These are phyloP conservation scores for Gossypium laxum DNA, from an alignment of 441 rosid species.

Conservation along the genomic window DNA sequence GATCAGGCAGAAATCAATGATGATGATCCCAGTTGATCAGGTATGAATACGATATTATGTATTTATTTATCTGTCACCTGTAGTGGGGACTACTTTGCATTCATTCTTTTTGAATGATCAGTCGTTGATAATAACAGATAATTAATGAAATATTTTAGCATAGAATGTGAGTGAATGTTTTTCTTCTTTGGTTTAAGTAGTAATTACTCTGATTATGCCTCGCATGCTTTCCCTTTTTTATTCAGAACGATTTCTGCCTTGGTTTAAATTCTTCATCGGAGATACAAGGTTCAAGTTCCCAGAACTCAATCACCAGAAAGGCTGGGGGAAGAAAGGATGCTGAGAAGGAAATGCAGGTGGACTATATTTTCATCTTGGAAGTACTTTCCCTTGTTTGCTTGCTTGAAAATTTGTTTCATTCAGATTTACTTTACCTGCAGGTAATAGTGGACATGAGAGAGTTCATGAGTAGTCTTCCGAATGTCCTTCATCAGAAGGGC, in stretches of 20 bases:
- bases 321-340: conserved; percentile 88
- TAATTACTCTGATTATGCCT: conserved; percentile 14
- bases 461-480: conserved; percentile 98
- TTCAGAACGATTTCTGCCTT: conserved; percentile 56
- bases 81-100: background rate
- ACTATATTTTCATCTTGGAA: conserved; percentile 6
- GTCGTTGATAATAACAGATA: background rate
- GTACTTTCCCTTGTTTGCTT: background rate
- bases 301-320: conserved; percentile 72
- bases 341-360: conserved; percentile 85
- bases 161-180: background rate
- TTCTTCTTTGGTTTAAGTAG: background rate
- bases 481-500: conserved; percentile 91
- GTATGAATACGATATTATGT: conserved; percentile 37
- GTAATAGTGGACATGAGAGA: conserved; percentile 96
- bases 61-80: background rate
- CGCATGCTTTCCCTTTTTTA: background rate
- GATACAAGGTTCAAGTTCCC: conserved; percentile 53
- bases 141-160: background rate
- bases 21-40: conserved; percentile 95
- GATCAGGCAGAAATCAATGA: conserved; percentile 84
- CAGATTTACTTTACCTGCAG: conserved; percentile 28
- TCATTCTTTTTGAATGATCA: background rate
- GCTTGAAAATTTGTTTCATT: background rate
- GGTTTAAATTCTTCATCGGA: conserved; percentile 50